Evolutionary conservation across 345 rosid species (phyloP), one percentile per base, ranked within the genome.

Genomic region (Passiflora organensis): DNA sequence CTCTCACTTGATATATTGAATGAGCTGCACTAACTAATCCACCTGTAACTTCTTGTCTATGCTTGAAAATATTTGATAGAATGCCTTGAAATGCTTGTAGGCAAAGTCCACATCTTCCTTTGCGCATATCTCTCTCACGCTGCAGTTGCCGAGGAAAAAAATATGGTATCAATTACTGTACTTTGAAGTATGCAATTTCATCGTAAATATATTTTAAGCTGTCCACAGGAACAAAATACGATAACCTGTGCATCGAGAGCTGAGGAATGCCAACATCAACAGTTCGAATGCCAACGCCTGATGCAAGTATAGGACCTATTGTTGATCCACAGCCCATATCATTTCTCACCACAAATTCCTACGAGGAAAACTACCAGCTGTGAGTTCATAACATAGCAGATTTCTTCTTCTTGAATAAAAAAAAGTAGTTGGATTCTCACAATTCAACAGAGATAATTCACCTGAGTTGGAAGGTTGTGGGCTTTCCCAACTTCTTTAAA

Each of bases 291-390:
- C 96, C 98, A 16, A 86, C 80, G 22, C 96, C 95, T 42, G 95
- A 88, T 60, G 98, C 96, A 48, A 91, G 86, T 66, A 88, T 91
- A 6, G 98, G 96, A 51, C 98, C 98, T 48, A 91, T 84, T 58
- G 98, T 91, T 47, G 96, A 91, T 36, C 98, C 98, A 64, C 98
- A 91, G 62, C 93, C 98, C 95, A 91, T 86, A 62, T 91, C 98
- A 32, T 91, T 91, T 68, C 98, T 85, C 63, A 91, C 95, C 52
- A 86, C 98, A 76, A 85, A 91, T 53, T 91, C 96, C 96, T 91
- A 49, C 61, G 65, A 18, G n/a, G 24, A 59, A 66, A n/a, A 43
- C 38, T 15, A 49, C 57, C 18, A n/a, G 25, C 11, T 8, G 34
- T 28, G 34, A 28, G 34, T 8, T 3, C 34, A 3, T 8, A 28